These are phyloP conservation scores for Pestalotiopsis sp. DNA, from an alignment of 2,329 filamentous ascomycete species.

Conservation along the genomic window DNA sequence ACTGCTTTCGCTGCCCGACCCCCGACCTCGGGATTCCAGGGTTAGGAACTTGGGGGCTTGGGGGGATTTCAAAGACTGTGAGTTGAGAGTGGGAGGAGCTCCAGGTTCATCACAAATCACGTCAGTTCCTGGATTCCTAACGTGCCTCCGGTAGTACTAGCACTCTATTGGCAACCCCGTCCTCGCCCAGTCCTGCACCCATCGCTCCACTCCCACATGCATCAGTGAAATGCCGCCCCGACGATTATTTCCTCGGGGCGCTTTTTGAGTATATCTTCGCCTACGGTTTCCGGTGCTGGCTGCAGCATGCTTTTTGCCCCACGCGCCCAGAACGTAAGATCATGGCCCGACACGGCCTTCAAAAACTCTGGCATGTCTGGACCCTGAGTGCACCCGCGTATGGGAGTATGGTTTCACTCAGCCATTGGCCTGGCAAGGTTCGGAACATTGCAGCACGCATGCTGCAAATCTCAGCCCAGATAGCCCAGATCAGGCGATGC, in stretches of 20 bases:
- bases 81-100: not conserved
- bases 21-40: not conserved
- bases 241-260: not conserved
- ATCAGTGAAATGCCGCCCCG: not conserved
- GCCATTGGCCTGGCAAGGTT: slow-evolving; percentile 6
- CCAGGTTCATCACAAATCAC: not conserved
- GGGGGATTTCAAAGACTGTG: not conserved
- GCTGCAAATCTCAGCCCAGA: slow-evolving; percentile 4
- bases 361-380: not conserved
- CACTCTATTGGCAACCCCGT: too few species aligned
- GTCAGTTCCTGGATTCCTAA: not conserved
- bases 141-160: not conserved
- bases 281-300: slow-evolving; percentile 1
- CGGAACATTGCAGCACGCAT: not conserved
- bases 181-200: too few species aligned
- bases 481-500: slow-evolving; percentile 8
- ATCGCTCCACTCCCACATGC: not conserved
- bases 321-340: not conserved
- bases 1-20: not conserved
- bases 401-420: not conserved
- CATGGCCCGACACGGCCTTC: not conserved
- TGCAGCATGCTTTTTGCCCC: too few species aligned
- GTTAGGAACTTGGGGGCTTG: not conserved
- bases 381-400: not conserved
- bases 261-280: not conserved